Base-by-base conservation (phyloP, 73 alveolate genomes). In the Symbiodinium natans region DNA sequence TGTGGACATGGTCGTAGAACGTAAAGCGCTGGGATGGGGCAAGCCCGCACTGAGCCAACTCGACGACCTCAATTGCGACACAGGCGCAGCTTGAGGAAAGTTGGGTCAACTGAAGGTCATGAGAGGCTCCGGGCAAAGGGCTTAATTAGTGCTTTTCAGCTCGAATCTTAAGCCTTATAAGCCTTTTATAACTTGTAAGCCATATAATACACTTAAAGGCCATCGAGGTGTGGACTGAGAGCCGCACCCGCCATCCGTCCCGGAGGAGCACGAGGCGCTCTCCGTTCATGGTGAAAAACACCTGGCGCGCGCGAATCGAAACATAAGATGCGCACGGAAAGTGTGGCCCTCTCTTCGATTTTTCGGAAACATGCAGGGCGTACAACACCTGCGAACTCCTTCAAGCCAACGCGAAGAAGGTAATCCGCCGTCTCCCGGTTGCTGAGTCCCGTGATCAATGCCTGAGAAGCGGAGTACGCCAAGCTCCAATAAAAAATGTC, bases 1-100 rank as follows among this genome's bases (percentile, higher is more conserved):
- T 92, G 98, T 92, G 98, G 56, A 92, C 92, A 83, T 92, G 98
- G 42, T 92, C 98, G 52, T 92, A 92, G 92, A 92, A 92, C 68
- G 92, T 33, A 77, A 92, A 92, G 42, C 98, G 80, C 71, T 92
- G 74, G 42, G 33, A 8, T 68, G 63, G 63, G 8, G 98, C 42
- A 38, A 92, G 42, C 5, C 98, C 98, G 46, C 98, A 92, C 98
- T 92, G 92, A 10, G 92, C 92, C 48, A 92, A 42, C 27, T 73
- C 83, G 19, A 92, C 92, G n/a, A 92, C 98, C 88, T 88, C 41
- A 11, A 11, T 52, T 21, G n/a, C n/a, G n/a, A n/a, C n/a, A n/a
- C n/a, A n/a, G n/a, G n/a, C n/a, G n/a, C n/a, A n/a, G n/a, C n/a
- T n/a, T n/a, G n/a, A n/a, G n/a, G n/a, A n/a, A n/a, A n/a, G n/a